Evolutionary conservation across 345 rosid species (phyloP).

Genomic region (Barbarea vulgaris): DNA sequence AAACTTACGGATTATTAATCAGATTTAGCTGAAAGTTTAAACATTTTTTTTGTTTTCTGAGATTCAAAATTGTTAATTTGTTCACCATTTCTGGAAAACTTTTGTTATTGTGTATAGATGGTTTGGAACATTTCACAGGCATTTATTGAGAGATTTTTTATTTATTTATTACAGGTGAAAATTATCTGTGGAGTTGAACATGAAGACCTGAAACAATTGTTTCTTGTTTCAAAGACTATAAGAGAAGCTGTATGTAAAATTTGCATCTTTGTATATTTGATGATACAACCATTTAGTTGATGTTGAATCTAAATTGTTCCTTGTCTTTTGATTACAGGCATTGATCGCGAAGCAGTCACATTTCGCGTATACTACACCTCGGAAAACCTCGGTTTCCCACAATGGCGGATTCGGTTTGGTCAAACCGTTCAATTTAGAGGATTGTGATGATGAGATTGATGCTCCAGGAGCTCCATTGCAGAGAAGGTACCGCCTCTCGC

Average conservation of each 20-base stretch:
- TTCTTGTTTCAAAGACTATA: conserved; percentile 63
- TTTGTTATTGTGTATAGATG: not conserved
- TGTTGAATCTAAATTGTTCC: not conserved
- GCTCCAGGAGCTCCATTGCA: conserved; percentile 71
- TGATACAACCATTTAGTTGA: not conserved
- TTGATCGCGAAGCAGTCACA: conserved; percentile 60
- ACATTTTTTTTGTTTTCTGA: not conserved
- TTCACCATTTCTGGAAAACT: not conserved
- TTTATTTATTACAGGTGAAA: conserved; percentile 56
- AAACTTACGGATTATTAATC: not conserved
- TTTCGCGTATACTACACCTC: conserved; percentile 74
- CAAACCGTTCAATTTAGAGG: conserved; percentile 21
- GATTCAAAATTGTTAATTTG: not conserved
- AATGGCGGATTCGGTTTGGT: conserved; percentile 30
- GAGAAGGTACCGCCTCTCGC: conserved; percentile 37
- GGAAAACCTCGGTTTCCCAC: conserved; percentile 51
- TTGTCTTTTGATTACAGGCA: conserved; percentile 46
- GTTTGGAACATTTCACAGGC: conserved; percentile 3
- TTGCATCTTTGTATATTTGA: not conserved
- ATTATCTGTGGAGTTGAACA: conserved; percentile 75
- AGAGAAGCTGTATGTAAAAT: conserved; percentile 69
- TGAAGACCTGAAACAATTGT: conserved; percentile 74
- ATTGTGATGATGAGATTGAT: conserved; percentile 49
- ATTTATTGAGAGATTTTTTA: conserved; percentile 1
- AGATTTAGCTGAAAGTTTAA: not conserved